Conservation (phyloP, 1,139 yeast species). For the Yamadazyma blattariae region DNA sequence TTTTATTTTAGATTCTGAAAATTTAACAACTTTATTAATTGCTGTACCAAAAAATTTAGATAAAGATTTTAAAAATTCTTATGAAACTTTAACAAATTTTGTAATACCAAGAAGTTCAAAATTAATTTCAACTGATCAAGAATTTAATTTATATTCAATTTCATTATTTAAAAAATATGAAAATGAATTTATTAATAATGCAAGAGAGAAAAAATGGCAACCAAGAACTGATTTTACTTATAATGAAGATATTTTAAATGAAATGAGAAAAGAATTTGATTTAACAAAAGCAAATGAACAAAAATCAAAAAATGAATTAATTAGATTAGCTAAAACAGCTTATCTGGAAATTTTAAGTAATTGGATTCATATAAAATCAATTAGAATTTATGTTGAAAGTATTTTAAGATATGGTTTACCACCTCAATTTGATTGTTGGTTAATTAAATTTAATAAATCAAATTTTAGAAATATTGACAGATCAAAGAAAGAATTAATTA, state of each 20-base stretch:
- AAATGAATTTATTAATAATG: conserved; percentile 62
- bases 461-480: conserved; percentile 45
- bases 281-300: conserved; percentile 73
- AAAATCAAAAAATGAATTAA: conserved; percentile 71
- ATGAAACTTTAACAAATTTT: conserved; percentile 75
- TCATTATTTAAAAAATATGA: conserved; percentile 82
- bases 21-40: conserved; percentile 74
- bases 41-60: conserved; percentile 77
- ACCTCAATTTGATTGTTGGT: conserved; percentile 75
- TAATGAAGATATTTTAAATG: conserved; percentile 72
- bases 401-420: conserved; percentile 96
- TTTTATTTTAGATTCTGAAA: conserved; percentile 82
- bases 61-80: conserved; percentile 58
- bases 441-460: conserved; percentile 44
- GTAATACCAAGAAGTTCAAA: conserved; percentile 91
- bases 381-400: conserved; percentile 54
- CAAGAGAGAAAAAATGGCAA: conserved; percentile 86
- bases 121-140: conserved; percentile 67
- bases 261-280: conserved; percentile 74
- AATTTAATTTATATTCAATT: conserved; percentile 70
- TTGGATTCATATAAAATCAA: conserved; percentile 83
- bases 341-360: conserved; percentile 79
- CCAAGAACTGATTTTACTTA: conserved; percentile 87
- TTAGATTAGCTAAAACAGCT: conserved; percentile 82
- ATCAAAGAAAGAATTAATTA: conserved; percentile 66